phyloP scores from a whole-genome alignment of 352 stramenopile genomes.

The Globisporangium megalacanthum region DNA sequence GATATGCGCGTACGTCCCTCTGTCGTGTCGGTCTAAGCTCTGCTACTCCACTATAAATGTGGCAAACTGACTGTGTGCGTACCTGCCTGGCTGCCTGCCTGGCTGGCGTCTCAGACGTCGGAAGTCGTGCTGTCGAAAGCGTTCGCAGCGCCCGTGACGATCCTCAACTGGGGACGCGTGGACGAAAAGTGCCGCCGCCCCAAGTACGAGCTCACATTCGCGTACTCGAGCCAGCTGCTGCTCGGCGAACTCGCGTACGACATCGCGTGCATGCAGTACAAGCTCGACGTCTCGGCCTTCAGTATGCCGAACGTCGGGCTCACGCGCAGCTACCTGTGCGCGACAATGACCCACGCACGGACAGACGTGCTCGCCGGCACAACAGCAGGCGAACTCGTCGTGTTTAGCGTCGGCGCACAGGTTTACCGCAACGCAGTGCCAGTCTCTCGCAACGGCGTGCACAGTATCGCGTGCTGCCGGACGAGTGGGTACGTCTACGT shows the following conservation, averaged over 20 bases:
- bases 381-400: conserved; percentile 74
- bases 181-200: conserved; percentile 63
- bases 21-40: no score
- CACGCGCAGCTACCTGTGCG: conserved; percentile 62
- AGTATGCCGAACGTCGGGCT: conserved; percentile 71
- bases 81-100: neutral
- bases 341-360: conserved; percentile 44
- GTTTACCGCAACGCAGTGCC: conserved; percentile 62
- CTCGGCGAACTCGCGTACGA: conserved; percentile 63
- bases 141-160: conserved; percentile 55
- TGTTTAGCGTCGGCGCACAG: conserved; percentile 72
- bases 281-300: conserved; percentile 57
- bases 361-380: conserved; percentile 60
- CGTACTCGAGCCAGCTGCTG: conserved; percentile 61
- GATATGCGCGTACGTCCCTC: conserved; percentile 48
- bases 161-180: conserved; percentile 63
- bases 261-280: conserved; percentile 75
- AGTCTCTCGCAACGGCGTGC: conserved; percentile 65
- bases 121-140: conserved; percentile 63
- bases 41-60: neutral
- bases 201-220: conserved; percentile 65
- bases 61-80: neutral
- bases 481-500: conserved; percentile 69
- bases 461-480: conserved; percentile 63
- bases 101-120: conserved; percentile 29